Percentiles rank a stretch among this genome's conserved stretches.
Conservation (phyloP, 352 stramenopile species). For the Globisporangium mamillatum region DNA sequence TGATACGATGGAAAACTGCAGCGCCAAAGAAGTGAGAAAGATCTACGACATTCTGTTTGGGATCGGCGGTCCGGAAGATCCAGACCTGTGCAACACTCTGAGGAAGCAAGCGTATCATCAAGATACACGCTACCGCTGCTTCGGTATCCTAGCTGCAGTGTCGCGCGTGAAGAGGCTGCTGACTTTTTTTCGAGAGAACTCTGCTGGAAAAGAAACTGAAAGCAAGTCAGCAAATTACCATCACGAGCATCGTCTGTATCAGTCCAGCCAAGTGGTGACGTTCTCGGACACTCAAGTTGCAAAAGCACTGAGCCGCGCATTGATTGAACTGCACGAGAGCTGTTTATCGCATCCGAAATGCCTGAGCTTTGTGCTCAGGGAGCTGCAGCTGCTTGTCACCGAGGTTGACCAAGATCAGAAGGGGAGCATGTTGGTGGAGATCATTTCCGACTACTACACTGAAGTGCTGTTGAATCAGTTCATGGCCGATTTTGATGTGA, state of each 20-base stretch:
- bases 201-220: background rate
- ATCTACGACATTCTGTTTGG: constrained; percentile 57
- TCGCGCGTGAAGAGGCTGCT: constrained; percentile 34
- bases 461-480: constrained; percentile 41
- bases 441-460: constrained; percentile 44
- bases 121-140: constrained; percentile 44
- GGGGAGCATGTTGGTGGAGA: constrained; percentile 24
- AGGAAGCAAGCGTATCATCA: constrained; percentile 58
- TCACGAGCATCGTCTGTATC: background rate
- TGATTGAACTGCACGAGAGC: constrained; percentile 32
- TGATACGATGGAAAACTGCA: constrained; percentile 44
- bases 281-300: constrained; percentile 11
- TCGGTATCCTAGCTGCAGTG: constrained; percentile 48
- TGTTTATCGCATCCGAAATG: constrained; percentile 28
- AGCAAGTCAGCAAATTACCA: constrained; percentile 5
- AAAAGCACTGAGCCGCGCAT: constrained; percentile 20
- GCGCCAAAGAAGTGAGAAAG: constrained; percentile 33
- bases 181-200: constrained; percentile 25
- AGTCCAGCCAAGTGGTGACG: background rate
- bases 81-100: constrained; percentile 49
- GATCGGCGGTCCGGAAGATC: constrained; percentile 41
- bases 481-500: constrained; percentile 40
- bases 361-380: constrained; percentile 42
- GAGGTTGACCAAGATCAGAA: constrained; percentile 22
- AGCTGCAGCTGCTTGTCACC: constrained; percentile 34